A percentile compares a stretch with the other conserved stretches of the same genome.
phyloP scores from a whole-genome alignment of 2,329 filamentous ascomycete genomes.

The Emydomyces testavorans region DNA sequence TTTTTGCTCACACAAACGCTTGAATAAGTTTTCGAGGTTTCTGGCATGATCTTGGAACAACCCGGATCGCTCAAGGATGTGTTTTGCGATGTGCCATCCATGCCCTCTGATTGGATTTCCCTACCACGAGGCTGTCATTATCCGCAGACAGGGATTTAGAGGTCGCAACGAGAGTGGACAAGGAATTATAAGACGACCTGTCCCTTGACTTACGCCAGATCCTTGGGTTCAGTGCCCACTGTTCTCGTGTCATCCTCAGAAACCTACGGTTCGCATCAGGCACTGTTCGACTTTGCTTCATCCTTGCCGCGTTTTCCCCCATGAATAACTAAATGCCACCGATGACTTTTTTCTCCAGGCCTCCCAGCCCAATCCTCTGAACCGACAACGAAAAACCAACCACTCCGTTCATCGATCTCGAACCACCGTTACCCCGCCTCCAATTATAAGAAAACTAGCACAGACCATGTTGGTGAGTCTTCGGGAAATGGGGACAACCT shows the following conservation, averaged over 20 bases:
- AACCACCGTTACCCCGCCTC: too few species aligned
- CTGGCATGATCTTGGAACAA: neutral
- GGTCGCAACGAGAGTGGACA: neutral
- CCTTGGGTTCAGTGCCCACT: neutral
- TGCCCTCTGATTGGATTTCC: conserved; percentile 9
- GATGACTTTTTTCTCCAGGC: too few species aligned
- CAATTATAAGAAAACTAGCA: too few species aligned
- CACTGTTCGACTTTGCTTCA: neutral
- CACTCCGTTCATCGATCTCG: too few species aligned
- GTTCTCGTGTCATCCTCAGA: neutral
- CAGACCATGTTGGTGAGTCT: too few species aligned
- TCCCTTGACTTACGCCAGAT: conserved; percentile 2
- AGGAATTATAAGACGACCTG: neutral
- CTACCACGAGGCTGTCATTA: neutral
- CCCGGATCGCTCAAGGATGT: neutral
- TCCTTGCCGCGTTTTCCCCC: neutral
- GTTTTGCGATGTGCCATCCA: neutral
- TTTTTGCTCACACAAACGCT: neutral
- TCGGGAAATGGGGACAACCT: too few species aligned
- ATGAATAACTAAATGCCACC: neutral
- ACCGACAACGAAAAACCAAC: too few species aligned
- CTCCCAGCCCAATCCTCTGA: too few species aligned
- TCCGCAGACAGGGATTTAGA: conserved; percentile 7
- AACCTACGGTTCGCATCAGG: conserved; percentile 4
- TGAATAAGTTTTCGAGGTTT: neutral